Evolutionary conservation across 2,329 filamentous ascomycete genomes (phyloP).

Genomic region (Calycina marina): DNA sequence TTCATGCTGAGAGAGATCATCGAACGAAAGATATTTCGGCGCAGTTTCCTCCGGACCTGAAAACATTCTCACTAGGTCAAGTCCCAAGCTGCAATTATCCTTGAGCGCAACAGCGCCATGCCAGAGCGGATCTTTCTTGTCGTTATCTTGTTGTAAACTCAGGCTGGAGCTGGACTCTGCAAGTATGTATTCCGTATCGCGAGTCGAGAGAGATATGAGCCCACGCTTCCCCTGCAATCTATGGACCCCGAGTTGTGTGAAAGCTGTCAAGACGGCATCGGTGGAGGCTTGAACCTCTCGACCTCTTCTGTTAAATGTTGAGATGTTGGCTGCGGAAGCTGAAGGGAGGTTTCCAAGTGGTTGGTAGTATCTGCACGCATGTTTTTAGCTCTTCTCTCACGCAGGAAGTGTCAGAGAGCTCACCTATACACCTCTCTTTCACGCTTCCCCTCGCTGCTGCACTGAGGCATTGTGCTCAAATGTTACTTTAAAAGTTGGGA

Average conservation of each 20-base stretch:
- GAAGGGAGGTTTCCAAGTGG: slow-evolving; percentile 3
- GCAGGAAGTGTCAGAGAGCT: too few species aligned
- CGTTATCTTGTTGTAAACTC: slow-evolving; percentile 16
- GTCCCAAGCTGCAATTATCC: slow-evolving; percentile 6
- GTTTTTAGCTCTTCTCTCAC: too few species aligned
- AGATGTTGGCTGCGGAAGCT: slow-evolving; percentile 2
- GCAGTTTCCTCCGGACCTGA: slow-evolving; percentile 5
- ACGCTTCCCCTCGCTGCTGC: too few species aligned
- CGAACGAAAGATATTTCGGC: slow-evolving; percentile 19
- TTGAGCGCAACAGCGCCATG: slow-evolving; percentile 15
- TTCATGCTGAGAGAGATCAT: slow-evolving; percentile 26
- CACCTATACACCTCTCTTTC: too few species aligned
- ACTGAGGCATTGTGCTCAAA: too few species aligned
- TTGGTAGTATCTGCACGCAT: slow-evolving; percentile 13
- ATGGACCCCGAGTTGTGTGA: slow-evolving; percentile 34
- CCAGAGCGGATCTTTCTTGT: slow-evolving; percentile 18
- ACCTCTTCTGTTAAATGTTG: neutral
- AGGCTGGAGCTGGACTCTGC: slow-evolving; percentile 16
- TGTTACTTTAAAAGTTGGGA: too few species aligned
- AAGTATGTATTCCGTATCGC: slow-evolving; percentile 14
- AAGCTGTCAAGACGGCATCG: slow-evolving; percentile 29
- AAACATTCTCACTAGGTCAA: slow-evolving; percentile 11
- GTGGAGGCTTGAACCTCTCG: slow-evolving; percentile 6
- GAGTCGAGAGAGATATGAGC: slow-evolving; percentile 26
- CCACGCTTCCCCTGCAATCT: slow-evolving; percentile 31